Base-by-base conservation (phyloP, 768 basidiomycete species). In the Rhodotorula sphaerocarpa region DNA sequence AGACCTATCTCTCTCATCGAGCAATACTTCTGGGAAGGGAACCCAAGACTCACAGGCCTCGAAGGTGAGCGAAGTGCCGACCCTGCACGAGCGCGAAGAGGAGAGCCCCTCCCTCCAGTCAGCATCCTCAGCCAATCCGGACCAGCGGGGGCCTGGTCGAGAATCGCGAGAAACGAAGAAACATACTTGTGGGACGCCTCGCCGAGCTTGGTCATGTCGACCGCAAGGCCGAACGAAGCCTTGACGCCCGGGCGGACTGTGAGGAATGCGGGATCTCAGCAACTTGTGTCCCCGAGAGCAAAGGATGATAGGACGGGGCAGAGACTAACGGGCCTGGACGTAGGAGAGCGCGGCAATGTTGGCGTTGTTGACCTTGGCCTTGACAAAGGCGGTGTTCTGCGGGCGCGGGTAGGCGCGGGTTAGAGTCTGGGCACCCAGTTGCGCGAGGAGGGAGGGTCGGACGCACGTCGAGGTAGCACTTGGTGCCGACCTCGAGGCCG, bases 221-320 rank as follows among this genome's bases (percentile, higher is more conserved):
- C 80, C 70, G 90, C 90, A 73, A 96, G 83, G 79, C 93, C 92
- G 76, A 96, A 91, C 53, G 86, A 82, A 50, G 87, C 87, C 76
- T 87, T 89, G 73, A 96, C 88, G 73, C 91, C 91, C 55, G 89
- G 89, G 70, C 90, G 73, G 74, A 99, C 79, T 99, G 93, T 93
- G 80, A 90, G 91, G 70, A 50, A 11, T 41, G 55, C 55, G 51
- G 7, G 55, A 28, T 61, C 36, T 30, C 51, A 28, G 21, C 7
- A 15, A 30, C 7, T 6, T 12, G 6, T 6, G 43, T 27, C 11
- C 30, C n/a, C 39, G 47, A 3, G 5, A 20, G 12, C 16, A 15
- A 25, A 3, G 25, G 34, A 28, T 20, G 23, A 27, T 14, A 18
- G 1, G 10, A 20, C 5, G 46, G n/a, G 16, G n/a, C 3, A 44